These are phyloP conservation scores for Royoungia palumana DNA, from an alignment of 768 basidiomycete species.

Conservation along the genomic window DNA sequence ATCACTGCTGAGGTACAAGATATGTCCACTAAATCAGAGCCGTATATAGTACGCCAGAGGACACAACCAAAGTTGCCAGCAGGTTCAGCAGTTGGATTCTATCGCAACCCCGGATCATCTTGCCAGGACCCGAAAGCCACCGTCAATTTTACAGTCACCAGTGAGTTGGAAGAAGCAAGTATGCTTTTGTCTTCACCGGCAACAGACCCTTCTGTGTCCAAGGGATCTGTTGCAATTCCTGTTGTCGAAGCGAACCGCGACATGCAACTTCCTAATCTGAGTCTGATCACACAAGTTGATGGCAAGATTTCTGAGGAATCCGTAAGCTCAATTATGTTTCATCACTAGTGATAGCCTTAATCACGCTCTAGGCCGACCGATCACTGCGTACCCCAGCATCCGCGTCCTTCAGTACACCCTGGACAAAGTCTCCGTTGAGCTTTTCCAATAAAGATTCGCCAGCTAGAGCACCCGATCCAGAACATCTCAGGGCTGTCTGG, in stretches of 20 bases:
- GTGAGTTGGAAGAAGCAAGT: slow-evolving; percentile 58
- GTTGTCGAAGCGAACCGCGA: slow-evolving; percentile 8
- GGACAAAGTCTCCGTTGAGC: slow-evolving; percentile 51
- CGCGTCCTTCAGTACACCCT: slow-evolving; percentile 38
- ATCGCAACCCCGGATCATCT: slow-evolving; percentile 58
- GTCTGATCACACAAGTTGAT: slow-evolving; percentile 37
- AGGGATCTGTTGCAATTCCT: slow-evolving; percentile 4
- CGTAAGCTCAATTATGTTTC: slow-evolving; percentile 36
- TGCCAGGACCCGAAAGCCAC: slow-evolving; percentile 44
- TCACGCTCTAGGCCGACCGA: slow-evolving; percentile 37
- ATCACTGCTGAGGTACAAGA: slow-evolving; percentile 35
- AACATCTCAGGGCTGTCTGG: slow-evolving; percentile 83
- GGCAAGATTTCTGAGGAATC: slow-evolving; percentile 52
- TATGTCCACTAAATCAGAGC: slow-evolving; percentile 23
- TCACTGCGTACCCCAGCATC: slow-evolving; percentile 47
- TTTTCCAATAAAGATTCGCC: slow-evolving; percentile 65
- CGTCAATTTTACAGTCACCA: slow-evolving; percentile 76
- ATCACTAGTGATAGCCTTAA: background rate
- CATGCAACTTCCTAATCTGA: slow-evolving; percentile 16
- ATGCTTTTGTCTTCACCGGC: slow-evolving; percentile 23
- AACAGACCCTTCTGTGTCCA: slow-evolving; percentile 4
- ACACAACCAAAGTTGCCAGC: slow-evolving; percentile 69
- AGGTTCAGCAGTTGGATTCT: slow-evolving; percentile 70
- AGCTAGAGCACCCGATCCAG: slow-evolving; percentile 71
- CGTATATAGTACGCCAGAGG: slow-evolving; percentile 40